Evolutionary conservation across 768 basidiomycete species (phyloP).

Genomic region (Mycena epipterygia): DNA sequence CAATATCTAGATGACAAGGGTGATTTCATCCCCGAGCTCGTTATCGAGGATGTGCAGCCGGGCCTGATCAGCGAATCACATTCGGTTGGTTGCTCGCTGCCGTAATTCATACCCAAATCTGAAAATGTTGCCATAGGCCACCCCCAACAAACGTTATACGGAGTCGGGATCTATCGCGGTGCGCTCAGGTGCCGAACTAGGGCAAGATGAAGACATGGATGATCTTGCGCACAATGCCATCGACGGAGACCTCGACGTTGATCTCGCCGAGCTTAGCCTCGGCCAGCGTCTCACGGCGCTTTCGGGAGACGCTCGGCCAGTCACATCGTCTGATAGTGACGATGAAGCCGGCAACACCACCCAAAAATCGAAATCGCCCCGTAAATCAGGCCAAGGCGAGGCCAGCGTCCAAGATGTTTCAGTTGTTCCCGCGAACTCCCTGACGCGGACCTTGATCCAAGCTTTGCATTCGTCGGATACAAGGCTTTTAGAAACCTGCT

Average conservation of each 20-base stretch:
- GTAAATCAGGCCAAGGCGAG: conserved; percentile 51
- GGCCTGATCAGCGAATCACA: conserved; percentile 39
- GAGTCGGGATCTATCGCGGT: conserved; percentile 75
- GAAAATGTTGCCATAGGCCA: conserved; percentile 47
- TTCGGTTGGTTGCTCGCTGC: conserved; percentile 30
- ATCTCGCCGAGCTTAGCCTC: conserved; percentile 91
- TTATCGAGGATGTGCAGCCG: conserved; percentile 55
- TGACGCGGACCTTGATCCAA: conserved; percentile 95
- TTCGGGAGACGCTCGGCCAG: conserved; percentile 61
- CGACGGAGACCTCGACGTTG: conserved; percentile 82
- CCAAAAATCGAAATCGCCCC: conserved; percentile 37
- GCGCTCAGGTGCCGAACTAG: conserved; percentile 74
- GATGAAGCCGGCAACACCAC: conserved; percentile 50
- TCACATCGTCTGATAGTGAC: conserved; percentile 62
- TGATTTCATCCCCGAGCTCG: conserved; percentile 64
- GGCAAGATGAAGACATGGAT: conserved; percentile 69
- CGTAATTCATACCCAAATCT: not conserved
- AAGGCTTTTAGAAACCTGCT: conserved; percentile 87
- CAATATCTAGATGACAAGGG: conserved; percentile 68
- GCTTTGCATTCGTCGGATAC: conserved; percentile 96
- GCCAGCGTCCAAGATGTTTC: conserved; percentile 47
- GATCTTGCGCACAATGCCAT: conserved; percentile 63
- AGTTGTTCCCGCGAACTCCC: conserved; percentile 83
- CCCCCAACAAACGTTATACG: conserved; percentile 74
- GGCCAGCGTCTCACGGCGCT: conserved; percentile 90